These are phyloP conservation scores for Globisporangium nodosum DNA, from an alignment of 352 stramenopile species.

Conservation along the genomic window DNA sequence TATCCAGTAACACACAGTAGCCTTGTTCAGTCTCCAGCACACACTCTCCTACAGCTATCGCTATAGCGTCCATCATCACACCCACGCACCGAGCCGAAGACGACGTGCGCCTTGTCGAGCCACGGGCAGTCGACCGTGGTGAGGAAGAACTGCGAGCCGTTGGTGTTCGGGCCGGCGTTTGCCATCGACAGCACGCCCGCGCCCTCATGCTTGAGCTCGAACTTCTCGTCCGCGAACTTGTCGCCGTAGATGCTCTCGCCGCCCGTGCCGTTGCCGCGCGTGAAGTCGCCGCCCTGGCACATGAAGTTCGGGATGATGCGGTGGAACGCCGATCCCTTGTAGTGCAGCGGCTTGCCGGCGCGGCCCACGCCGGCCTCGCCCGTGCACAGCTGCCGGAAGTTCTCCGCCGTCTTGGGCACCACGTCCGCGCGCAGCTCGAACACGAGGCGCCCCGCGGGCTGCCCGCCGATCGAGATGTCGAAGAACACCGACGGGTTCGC, in stretches of 20 bases:
- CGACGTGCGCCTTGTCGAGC: conserved; percentile 86
- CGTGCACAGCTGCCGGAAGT: conserved; percentile 97
- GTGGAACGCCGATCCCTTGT: conserved; percentile 91
- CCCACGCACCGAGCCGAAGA: conserved; percentile 89
- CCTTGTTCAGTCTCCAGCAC: background rate
- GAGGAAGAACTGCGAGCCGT: conserved; percentile 98
- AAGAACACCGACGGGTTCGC: conserved; percentile 94
- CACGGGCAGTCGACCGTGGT: conserved; percentile 89
- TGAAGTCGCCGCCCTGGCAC: conserved; percentile 98
- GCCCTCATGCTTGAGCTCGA: conserved; percentile 89
- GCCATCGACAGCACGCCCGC: conserved; percentile 94
- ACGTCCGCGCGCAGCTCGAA: conserved; percentile 94
- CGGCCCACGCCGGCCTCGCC: conserved; percentile 92
- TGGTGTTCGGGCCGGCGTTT: conserved; percentile 96
- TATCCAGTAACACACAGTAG: background rate
- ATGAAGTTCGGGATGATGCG: conserved; percentile 93
- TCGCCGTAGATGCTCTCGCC: conserved; percentile 93
- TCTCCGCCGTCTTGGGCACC: conserved; percentile 97
- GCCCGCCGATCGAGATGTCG: conserved; percentile 93
- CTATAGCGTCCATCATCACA: background rate
- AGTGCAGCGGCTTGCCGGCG: conserved; percentile 75
- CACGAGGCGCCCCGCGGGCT: conserved; percentile 76
- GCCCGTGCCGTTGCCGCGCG: conserved; percentile 83
- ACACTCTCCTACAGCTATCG: too few species aligned
- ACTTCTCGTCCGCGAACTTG: conserved; percentile 96